Evolutionary conservation across 2,329 filamentous ascomycete genomes (phyloP), one percentile per base, ranked within the genome.

Genomic region (Drechslerella coelobrocha): DNA sequence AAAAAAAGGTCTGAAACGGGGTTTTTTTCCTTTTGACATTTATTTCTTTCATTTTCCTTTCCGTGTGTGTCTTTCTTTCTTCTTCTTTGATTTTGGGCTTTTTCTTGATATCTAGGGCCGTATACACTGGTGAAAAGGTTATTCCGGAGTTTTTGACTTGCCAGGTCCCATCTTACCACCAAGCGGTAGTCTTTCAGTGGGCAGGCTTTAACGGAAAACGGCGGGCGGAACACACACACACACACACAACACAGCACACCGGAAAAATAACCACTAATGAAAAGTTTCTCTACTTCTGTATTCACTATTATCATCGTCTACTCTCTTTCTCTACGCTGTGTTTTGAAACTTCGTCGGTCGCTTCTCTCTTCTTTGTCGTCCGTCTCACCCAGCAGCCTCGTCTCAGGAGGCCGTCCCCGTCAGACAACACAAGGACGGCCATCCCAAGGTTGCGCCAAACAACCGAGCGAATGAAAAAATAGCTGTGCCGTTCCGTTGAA

Each of bases 1-100:
- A 45, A 45, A 45, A 2, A 45, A 45, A 45, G 41, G 41, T 45
- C 41, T 45, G 41, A n/a, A n/a, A 19, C 41, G 41, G 41, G 41
- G 41, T 45, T 45, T 21, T 45, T 10, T 21, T 45, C 19, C 10
- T 19, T 21, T 2, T 31, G n/a, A n/a, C n/a, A n/a, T 31, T 31
- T 12, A 6, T 45, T 2, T 21, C 10, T 45, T 23, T 21, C 17
- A 9, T 45, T 19, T 45, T 17, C 19, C 41, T 21, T 45, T 21
- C 41, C 17, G 2, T 21, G 2, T 12, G 29, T 31, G 29, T 31
- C 29, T 45, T 19, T 21, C 12, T 45, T 45, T 21, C 5, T 19
- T 45, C n/a, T 45, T 17, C 19, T 23, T n/a, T 19, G 19, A 19
- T 45, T 21, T 45, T 2, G 41, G 41, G n/a, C n/a, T 41, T 17